Conservation (phyloP, 495 filamentous ascomycete genomes). For the Penicillium odoratum region DNA sequence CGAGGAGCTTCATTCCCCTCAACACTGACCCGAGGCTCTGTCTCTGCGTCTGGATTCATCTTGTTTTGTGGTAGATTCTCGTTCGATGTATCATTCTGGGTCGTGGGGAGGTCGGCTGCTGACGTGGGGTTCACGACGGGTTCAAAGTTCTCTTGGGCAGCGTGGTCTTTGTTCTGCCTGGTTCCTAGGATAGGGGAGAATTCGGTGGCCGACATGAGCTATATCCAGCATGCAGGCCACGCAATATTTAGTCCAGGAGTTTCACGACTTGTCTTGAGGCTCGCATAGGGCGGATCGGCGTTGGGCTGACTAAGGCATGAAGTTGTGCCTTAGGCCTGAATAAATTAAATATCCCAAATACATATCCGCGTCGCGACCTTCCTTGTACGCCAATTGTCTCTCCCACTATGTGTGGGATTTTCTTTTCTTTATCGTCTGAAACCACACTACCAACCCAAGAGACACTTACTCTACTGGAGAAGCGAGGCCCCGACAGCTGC, state of each 20-base stretch:
- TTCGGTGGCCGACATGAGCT: slow-evolving; percentile 44
- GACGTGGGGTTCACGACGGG: slow-evolving; percentile 12
- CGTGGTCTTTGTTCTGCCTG: slow-evolving; percentile 30
- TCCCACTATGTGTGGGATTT: slow-evolving; percentile 64
- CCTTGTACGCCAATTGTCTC: not conserved
- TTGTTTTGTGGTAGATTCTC: slow-evolving; percentile 14
- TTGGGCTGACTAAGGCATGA: slow-evolving; percentile 23
- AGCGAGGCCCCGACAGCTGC: slow-evolving; percentile 58
- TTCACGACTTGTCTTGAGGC: slow-evolving; percentile 18
- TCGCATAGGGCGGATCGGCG: slow-evolving; percentile 30
- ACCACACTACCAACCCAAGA: slow-evolving; percentile 38
- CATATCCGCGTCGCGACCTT: slow-evolving; percentile 1
- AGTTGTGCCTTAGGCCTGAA: slow-evolving; percentile 17
- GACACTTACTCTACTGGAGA: slow-evolving; percentile 43
- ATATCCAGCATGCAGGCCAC: slow-evolving; percentile 31
- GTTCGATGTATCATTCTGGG: slow-evolving; percentile 25
- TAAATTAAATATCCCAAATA: slow-evolving; percentile 14
- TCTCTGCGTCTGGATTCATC: slow-evolving; percentile 16
- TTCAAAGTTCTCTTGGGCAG: slow-evolving; percentile 12
- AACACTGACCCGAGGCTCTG: slow-evolving; percentile 5
- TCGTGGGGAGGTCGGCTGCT: slow-evolving; percentile 18
- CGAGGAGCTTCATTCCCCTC: slow-evolving; percentile 8
- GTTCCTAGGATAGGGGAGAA: slow-evolving; percentile 25
- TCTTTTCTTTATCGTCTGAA: slow-evolving; percentile 48
- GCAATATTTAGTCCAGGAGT: slow-evolving; percentile 51